Percentiles rank a stretch among this genome's conserved stretches.
These are phyloP conservation scores for Thielaviopsis populi DNA, from an alignment of 2,329 filamentous ascomycete species.

Conservation along the genomic window DNA sequence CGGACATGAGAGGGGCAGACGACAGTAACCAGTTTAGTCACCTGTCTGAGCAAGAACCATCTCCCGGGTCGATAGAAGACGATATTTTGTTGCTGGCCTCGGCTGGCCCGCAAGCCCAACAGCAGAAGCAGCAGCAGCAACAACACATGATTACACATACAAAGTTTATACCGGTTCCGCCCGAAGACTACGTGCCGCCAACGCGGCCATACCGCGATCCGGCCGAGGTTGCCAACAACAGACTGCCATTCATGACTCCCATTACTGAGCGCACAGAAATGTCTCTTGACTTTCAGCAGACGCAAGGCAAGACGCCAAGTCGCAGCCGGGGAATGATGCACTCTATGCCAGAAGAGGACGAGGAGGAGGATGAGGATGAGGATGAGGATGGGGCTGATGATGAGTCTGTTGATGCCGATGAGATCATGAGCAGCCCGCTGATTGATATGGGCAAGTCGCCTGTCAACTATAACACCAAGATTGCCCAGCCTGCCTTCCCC, in stretches of 20 bases:
- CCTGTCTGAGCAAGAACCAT: slow-evolving; percentile 13
- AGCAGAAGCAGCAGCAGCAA: neutral
- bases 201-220: slow-evolving; percentile 70
- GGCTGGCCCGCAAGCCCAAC: neutral
- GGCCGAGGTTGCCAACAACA: slow-evolving; percentile 67
- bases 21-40: slow-evolving; percentile 22
- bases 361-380: slow-evolving; percentile 22
- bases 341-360: slow-evolving; percentile 21
- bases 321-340: slow-evolving; percentile 30
- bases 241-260: slow-evolving; percentile 94
- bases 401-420: slow-evolving; percentile 21
- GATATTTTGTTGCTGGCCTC: neutral
- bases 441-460: slow-evolving; percentile 41
- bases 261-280: slow-evolving; percentile 93
- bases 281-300: slow-evolving; percentile 52
- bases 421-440: slow-evolving; percentile 51
- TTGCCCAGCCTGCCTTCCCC: slow-evolving; percentile 22
- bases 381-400: slow-evolving; percentile 19
- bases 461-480: slow-evolving; percentile 31
- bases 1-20: slow-evolving; percentile 21
- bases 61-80: slow-evolving; percentile 1
- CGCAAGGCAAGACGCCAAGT: slow-evolving; percentile 61
- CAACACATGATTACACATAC: slow-evolving; percentile 41
- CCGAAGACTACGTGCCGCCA: slow-evolving; percentile 73
- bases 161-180: slow-evolving; percentile 63